A percentile compares a stretch with the other conserved stretches of the same genome.
Evolutionary conservation across 2,329 filamentous ascomycete species (phyloP).

Genomic region (Penicillium sp.): DNA sequence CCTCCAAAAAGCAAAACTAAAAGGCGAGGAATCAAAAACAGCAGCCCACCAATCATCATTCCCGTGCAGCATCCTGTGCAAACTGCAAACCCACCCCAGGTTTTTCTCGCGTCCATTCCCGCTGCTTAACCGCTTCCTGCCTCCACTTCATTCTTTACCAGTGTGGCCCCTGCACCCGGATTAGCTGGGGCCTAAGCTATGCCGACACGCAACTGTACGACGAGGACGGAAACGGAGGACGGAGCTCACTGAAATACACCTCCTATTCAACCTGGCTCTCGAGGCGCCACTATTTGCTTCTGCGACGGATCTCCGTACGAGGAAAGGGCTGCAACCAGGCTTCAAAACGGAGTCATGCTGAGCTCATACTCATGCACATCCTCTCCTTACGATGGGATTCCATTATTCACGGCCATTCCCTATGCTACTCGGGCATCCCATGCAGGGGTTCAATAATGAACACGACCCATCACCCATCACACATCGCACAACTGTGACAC

Average conservation of each 20-base stretch:
- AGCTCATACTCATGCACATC: neutral
- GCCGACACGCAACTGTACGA: constrained; percentile 4
- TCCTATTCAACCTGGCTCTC: neutral
- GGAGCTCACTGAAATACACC: neutral
- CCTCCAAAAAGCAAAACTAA: neutral
- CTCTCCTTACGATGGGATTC: neutral
- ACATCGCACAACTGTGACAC: constrained; percentile 17
- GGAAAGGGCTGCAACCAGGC: neutral
- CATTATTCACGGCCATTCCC: neutral
- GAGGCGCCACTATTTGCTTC: neutral
- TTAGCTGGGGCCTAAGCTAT: constrained; percentile 11
- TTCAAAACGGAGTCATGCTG: neutral
- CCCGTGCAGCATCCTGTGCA: neutral
- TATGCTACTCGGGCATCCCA: neutral
- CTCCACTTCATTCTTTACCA: neutral
- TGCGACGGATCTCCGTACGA: neutral
- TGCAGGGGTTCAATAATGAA: constrained; percentile 30
- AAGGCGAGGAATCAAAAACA: neutral
- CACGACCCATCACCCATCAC: neutral
- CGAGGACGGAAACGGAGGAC: neutral
- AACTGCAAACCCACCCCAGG: neutral
- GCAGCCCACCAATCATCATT: neutral
- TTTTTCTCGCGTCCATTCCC: constrained; percentile 4
- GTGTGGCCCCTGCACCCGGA: constrained; percentile 14
- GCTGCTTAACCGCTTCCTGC: neutral